phyloP scores from a whole-genome alignment of 164 flowering plant species.

The Berberis thunbergii region DNA sequence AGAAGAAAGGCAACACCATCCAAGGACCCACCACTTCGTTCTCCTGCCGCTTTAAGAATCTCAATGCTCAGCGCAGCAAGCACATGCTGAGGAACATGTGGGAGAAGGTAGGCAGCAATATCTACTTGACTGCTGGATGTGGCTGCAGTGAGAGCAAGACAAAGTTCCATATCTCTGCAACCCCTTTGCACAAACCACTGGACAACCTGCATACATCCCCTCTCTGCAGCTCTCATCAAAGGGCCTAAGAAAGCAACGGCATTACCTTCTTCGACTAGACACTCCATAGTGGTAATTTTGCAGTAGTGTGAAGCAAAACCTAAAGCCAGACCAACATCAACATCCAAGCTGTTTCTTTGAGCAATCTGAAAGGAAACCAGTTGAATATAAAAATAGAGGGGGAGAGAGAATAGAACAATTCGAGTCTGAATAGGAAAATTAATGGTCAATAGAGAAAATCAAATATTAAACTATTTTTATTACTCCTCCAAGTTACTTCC shows the following conservation, averaged over 20 bases:
- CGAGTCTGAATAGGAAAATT: background rate
- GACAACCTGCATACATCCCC: slow-evolving; percentile 87
- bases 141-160: slow-evolving; percentile 93
- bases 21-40: slow-evolving; percentile 81
- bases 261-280: slow-evolving; percentile 88
- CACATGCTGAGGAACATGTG: slow-evolving; percentile 83
- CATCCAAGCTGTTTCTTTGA: slow-evolving; percentile 91
- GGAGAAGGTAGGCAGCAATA: slow-evolving; percentile 75
- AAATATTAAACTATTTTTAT: no score
- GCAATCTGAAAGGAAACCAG: slow-evolving; percentile 52
- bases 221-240: slow-evolving; percentile 89
- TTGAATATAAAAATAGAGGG: background rate
- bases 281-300: slow-evolving; percentile 89
- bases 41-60: slow-evolving; percentile 93
- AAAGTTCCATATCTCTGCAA: slow-evolving; percentile 93
- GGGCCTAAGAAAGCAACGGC: slow-evolving; percentile 92
- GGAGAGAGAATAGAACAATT: background rate
- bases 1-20: slow-evolving; percentile 86
- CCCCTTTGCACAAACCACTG: slow-evolving; percentile 84
- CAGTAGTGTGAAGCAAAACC: slow-evolving; percentile 97
- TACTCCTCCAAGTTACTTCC: no score
- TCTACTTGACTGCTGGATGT: slow-evolving; percentile 81
- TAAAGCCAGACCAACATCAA: slow-evolving; percentile 87
- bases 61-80: slow-evolving; percentile 90
- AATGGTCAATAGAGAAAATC: no score